These are phyloP conservation scores for Salix brachista DNA, from an alignment of 345 rosid species.

Conservation along the genomic window DNA sequence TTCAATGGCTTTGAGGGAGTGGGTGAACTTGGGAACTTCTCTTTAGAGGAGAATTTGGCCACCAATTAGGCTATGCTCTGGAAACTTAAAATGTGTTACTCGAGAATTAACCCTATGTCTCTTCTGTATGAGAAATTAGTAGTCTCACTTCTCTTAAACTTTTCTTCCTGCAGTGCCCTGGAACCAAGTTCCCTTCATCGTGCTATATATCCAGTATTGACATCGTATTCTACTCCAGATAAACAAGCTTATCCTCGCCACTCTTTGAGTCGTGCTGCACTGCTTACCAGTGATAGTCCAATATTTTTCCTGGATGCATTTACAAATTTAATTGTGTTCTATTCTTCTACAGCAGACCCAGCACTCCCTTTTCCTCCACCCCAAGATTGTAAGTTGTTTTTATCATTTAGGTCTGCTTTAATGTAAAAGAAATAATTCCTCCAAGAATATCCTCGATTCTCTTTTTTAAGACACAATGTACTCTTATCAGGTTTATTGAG, in stretches of 20 bases:
- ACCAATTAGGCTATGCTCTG: not conserved
- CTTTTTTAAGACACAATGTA: not conserved
- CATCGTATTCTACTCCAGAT: conserved; percentile 76
- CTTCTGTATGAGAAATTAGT: not conserved
- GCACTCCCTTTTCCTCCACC: conserved; percentile 91
- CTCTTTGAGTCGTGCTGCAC: conserved; percentile 81
- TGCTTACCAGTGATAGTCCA: conserved; percentile 93
- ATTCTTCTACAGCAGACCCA: conserved; percentile 86
- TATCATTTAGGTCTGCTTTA: not conserved
- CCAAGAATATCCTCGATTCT: not conserved
- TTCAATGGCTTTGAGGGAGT: not conserved
- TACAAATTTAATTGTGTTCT: conserved; percentile 78
- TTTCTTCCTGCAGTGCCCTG: conserved; percentile 53
- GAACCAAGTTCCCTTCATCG: conserved; percentile 89
- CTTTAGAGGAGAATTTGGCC: not conserved
- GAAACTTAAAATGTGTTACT: not conserved
- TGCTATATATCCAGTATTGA: conserved; percentile 74
- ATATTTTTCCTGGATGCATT: conserved; percentile 94
- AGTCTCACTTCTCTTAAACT: not conserved
- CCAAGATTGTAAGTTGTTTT: conserved; percentile 69
- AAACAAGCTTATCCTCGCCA: conserved; percentile 89
- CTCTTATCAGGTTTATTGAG: conserved; percentile 61
- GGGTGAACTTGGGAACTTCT: not conserved
- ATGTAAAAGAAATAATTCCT: not conserved
- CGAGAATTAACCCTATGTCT: not conserved